Evolutionary conservation across 2,329 filamentous ascomycete species (phyloP), one percentile per base, ranked within the genome.

Genomic region (Arthrobotrys sphaeroides): DNA sequence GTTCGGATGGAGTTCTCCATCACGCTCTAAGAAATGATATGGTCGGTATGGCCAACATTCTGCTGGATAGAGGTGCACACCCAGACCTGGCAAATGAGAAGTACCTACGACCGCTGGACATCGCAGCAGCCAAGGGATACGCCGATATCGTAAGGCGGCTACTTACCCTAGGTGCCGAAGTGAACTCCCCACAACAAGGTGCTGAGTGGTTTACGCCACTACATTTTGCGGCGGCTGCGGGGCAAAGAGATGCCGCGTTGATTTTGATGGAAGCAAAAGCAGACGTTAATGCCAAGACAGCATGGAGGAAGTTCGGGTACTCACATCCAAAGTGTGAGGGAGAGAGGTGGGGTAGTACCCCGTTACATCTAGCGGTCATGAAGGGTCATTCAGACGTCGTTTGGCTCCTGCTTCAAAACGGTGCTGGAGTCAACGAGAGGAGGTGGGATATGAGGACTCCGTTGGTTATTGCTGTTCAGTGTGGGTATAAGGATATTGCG

Each of bases 371-470:
- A 13, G 70, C 70, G 5, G 70, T 57, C 3, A 40, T 47, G 38
- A 33, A n/a, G n/a, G 70, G 70, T 5, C 49, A 53, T 20, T n/a
- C 31, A 12, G 70, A 68, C 12, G n/a, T 68, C 6, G 62, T 57
- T 36, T 45, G 45, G 22, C 5, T 64, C 3, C 31, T 74, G 38
- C 28, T 74, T 20, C 26, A 67, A 16, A 49, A 40, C 16, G 53
- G 45, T 18, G 62, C 62, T 10, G 57, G 28, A 9, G 53, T 74
- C 5, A 74, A 74, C 20, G 70, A 74, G 18, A 40, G 62, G 26
- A 31, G 70, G 28, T 74, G 70, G 70, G 70, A 74, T 18, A 74
- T 74, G 70, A 49, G 49, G 40, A 74, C 62, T 13, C 55, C 70
- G 1, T 49, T 74, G 7, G 51, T 57, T 16, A 22, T 74, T 13